phyloP scores from a whole-genome alignment of 805 yeast species.

The Ogataea parapolymorpha region DNA sequence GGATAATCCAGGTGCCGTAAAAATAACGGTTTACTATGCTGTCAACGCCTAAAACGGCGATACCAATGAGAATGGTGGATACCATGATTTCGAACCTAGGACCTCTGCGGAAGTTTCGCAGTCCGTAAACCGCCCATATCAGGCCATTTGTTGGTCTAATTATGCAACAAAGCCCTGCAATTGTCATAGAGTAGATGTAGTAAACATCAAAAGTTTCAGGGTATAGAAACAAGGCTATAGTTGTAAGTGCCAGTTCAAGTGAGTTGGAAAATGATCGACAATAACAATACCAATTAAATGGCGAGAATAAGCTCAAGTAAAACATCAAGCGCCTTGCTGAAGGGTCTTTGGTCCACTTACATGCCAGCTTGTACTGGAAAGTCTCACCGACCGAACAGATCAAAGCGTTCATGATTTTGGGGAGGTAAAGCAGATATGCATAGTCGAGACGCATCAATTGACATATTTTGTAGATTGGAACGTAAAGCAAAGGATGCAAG shows the following conservation, averaged over 20 bases:
- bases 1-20: slow-evolving; percentile 56
- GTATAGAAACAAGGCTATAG: slow-evolving; percentile 65
- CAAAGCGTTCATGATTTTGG: slow-evolving; percentile 67
- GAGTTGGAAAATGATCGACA: slow-evolving; percentile 86
- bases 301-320: slow-evolving; percentile 52
- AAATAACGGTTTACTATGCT: slow-evolving; percentile 53
- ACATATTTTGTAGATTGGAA: slow-evolving; percentile 38
- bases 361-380: slow-evolving; percentile 45
- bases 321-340: slow-evolving; percentile 42
- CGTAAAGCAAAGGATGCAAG: slow-evolving; percentile 73
- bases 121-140: slow-evolving; percentile 69
- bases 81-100: slow-evolving; percentile 5
- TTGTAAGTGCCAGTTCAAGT: slow-evolving; percentile 70
- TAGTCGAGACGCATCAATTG: slow-evolving; percentile 35
- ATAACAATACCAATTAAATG: slow-evolving; percentile 77
- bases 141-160: slow-evolving; percentile 83
- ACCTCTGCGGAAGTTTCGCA: slow-evolving; percentile 21
- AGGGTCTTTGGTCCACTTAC: slow-evolving; percentile 27
- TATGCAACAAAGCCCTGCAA: slow-evolving; percentile 63
- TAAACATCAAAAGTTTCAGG: slow-evolving; percentile 25
- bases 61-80: slow-evolving; percentile 5
- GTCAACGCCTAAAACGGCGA: slow-evolving; percentile 36
- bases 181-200: slow-evolving; percentile 27
- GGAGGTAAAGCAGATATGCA: slow-evolving; percentile 44
- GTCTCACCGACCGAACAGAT: slow-evolving; percentile 73